A percentile compares a stretch with the other conserved stretches of the same genome.
Conservation (phyloP, 2,329 filamentous ascomycete genomes). For the Trichoderma breve region DNA sequence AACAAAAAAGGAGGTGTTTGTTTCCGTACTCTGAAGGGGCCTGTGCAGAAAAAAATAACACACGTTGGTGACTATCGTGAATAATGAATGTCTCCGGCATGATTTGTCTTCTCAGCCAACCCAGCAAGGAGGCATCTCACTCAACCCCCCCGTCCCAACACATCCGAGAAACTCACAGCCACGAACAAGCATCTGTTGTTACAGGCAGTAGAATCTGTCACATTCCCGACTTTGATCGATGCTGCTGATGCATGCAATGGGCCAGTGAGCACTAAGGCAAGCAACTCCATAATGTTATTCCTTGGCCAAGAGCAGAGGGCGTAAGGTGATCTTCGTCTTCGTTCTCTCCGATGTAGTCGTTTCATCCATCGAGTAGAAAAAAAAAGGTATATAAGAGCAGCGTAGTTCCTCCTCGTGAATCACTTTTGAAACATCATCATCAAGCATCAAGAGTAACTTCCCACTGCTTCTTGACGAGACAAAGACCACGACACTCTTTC, state of each 20-base stretch:
- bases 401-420: neutral
- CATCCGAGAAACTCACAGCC: neutral
- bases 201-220: neutral
- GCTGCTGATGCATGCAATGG: neutral
- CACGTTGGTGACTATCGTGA: neutral
- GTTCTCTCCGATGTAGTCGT: neutral
- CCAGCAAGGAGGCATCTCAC: neutral
- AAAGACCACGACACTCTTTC: neutral
- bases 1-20: neutral
- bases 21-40: neutral
- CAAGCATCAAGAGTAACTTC: neutral
- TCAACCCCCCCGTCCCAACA: neutral
- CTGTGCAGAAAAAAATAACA: neutral
- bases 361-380: neutral
- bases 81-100: neutral
- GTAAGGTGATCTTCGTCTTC: neutral
- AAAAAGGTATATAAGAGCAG: neutral
- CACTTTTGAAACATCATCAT: neutral
- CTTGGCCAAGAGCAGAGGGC: neutral
- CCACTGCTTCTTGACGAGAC: neutral
- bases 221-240: neutral
- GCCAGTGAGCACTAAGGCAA: slow-evolving; percentile 9
- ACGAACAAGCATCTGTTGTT: neutral
- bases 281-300: neutral
- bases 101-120: neutral